Evolutionary conservation across 2,329 filamentous ascomycete genomes (phyloP).

Genomic region (Cryphonectria japonica): DNA sequence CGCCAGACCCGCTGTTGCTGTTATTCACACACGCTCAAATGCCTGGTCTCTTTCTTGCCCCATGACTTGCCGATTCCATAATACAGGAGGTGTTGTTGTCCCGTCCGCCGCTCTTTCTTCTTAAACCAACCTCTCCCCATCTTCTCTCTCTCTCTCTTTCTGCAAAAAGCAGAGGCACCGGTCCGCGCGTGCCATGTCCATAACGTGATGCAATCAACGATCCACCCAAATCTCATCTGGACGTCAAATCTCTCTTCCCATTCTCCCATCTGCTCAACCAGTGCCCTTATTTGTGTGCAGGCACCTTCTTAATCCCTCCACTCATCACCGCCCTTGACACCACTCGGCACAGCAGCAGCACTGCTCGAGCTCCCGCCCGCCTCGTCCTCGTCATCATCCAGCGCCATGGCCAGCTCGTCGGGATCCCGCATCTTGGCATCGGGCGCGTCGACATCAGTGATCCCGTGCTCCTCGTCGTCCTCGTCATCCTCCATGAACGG

Average conservation of each 20-base stretch:
- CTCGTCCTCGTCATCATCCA: conserved; percentile 61
- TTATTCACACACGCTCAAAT: conserved; percentile 5
- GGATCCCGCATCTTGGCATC: conserved; percentile 70
- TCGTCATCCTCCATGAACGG: conserved; percentile 41
- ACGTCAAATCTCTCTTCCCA: background rate
- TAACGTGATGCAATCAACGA: background rate
- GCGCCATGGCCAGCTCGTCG: conserved; percentile 63
- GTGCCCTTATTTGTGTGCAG: background rate
- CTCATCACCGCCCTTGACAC: conserved; percentile 51
- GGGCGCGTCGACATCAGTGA: conserved; percentile 46
- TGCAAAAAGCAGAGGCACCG: background rate
- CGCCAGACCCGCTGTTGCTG: background rate
- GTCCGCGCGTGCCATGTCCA: background rate
- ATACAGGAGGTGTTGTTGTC: background rate
- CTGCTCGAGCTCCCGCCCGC: conserved; percentile 36
- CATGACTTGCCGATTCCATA: background rate
- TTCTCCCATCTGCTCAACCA: background rate
- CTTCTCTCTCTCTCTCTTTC: background rate
- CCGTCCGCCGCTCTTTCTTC: too few species aligned
- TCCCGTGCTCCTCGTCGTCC: conserved; percentile 47
- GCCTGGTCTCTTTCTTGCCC: background rate
- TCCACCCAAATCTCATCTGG: background rate
- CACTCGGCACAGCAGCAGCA: conserved; percentile 37
- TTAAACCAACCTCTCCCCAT: background rate
- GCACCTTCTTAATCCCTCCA: conserved; percentile 40